These are phyloP conservation scores for Hydnomerulius pinastri DNA, from an alignment of 768 basidiomycete species.

Conservation along the genomic window DNA sequence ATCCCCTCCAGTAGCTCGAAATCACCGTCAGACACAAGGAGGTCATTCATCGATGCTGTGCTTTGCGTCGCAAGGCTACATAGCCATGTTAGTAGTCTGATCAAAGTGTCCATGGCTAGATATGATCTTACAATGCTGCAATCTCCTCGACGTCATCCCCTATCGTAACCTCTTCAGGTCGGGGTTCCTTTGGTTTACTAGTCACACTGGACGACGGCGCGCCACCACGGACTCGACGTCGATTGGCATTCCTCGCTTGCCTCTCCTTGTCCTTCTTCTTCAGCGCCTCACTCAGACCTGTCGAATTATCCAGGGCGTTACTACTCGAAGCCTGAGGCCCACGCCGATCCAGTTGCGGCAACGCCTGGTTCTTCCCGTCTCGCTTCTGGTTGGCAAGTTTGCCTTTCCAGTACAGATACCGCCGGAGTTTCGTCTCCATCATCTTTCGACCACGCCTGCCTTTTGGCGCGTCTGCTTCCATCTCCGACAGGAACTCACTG, in stretches of 20 bases:
- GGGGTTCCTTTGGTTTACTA: constrained; percentile 13
- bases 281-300: constrained; percentile 67
- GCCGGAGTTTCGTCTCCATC: constrained; percentile 75
- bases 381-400: constrained; percentile 35
- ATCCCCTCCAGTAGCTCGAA: constrained; percentile 25
- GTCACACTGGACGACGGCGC: constrained; percentile 35
- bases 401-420: constrained; percentile 84
- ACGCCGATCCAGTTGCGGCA: neutral
- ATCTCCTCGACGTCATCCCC: constrained; percentile 41
- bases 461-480: constrained; percentile 56
- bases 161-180: constrained; percentile 10
- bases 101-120: neutral
- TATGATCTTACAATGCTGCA: constrained; percentile 54
- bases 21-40: constrained; percentile 19
- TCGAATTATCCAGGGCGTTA: constrained; percentile 29
- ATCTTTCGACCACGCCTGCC: constrained; percentile 70
- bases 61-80: constrained; percentile 23
- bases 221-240: constrained; percentile 79
- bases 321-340: constrained; percentile 16
- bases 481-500: constrained; percentile 72
- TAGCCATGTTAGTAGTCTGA: neutral
- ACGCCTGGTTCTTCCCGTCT: constrained; percentile 7
- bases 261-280: constrained; percentile 73
- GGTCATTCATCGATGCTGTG: constrained; percentile 12
- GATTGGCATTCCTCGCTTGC: constrained; percentile 57